phyloP scores from a whole-genome alignment of 768 basidiomycete genomes.

The Pulveroboletus frians region DNA sequence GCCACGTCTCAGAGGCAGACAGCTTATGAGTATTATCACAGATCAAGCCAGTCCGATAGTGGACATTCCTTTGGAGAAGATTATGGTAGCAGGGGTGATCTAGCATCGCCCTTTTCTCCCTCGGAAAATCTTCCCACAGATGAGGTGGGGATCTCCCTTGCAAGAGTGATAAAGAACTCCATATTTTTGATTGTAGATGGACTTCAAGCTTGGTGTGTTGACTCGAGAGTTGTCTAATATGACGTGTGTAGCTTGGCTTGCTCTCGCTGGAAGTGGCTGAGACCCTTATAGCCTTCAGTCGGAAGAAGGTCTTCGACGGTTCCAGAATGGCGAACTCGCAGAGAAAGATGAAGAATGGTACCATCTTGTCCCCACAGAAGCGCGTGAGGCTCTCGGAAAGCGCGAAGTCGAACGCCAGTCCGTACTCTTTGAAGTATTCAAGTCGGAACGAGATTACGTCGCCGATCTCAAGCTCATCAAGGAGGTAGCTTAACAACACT shows the following conservation, averaged over 20 bases:
- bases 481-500: conserved; percentile 42
- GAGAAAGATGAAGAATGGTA: conserved; percentile 83
- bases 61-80: conserved; percentile 16
- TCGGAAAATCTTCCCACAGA: conserved; percentile 32
- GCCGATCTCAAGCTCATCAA: conserved; percentile 67
- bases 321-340: conserved; percentile 60
- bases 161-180: conserved; percentile 13
- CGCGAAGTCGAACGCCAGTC: conserved; percentile 82
- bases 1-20: conserved; percentile 37
- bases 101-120: conserved; percentile 33
- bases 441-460: conserved; percentile 86
- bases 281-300: conserved; percentile 45
- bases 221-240: conserved; percentile 34
- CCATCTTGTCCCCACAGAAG: conserved; percentile 65
- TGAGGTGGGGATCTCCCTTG: conserved; percentile 33
- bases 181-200: conserved; percentile 21
- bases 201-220: conserved; percentile 24
- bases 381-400: conserved; percentile 65
- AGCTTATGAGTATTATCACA: conserved; percentile 30
- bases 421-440: conserved; percentile 84
- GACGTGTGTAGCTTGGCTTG: conserved; percentile 32
- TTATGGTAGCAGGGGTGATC: conserved; percentile 15
- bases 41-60: conserved; percentile 38
- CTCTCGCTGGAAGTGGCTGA: conserved; percentile 8
- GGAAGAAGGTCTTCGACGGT: conserved; percentile 58